phyloP scores from a whole-genome alignment of 352 stramenopile species.

The Pythium chondricola region DNA sequence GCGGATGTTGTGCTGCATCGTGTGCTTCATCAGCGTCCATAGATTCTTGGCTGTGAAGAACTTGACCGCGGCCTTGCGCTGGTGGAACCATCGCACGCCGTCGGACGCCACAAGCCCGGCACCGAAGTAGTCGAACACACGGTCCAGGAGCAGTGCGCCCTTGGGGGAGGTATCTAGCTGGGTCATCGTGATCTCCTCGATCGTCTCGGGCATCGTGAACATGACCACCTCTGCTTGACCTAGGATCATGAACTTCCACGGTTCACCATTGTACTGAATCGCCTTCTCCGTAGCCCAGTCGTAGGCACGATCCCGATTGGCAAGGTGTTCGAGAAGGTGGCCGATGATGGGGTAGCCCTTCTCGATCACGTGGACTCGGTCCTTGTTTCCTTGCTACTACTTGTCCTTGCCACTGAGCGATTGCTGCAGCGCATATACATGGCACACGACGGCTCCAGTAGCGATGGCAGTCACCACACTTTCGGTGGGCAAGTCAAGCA shows the following conservation, averaged over 20 bases:
- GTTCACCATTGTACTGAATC: constrained; percentile 3
- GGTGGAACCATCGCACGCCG: constrained; percentile 25
- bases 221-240: not conserved
- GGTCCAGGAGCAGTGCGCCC: constrained; percentile 17
- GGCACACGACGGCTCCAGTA: too few relatives aligned
- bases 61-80: constrained; percentile 25
- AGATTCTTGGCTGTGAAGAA: constrained; percentile 29
- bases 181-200: too few relatives aligned
- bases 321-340: constrained; percentile 14
- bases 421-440: too few relatives aligned
- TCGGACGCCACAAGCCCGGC: constrained; percentile 21
- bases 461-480: too few relatives aligned
- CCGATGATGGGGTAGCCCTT: constrained; percentile 9
- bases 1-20: constrained; percentile 5
- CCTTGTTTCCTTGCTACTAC: too few relatives aligned
- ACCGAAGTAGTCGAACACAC: constrained; percentile 19
- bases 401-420: too few relatives aligned
- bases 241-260: constrained; percentile 1
- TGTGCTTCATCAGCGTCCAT: constrained; percentile 17
- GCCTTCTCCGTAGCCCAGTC: constrained; percentile 15
- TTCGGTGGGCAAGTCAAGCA: too few relatives aligned
- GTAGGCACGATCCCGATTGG: constrained; percentile 5
- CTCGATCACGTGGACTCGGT: constrained; percentile 26
- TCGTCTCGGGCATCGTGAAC: not conserved
- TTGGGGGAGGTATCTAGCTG: constrained; percentile 34